Evolutionary conservation across 83 land plant species (phyloP).

Genomic region (Picea abies): DNA sequence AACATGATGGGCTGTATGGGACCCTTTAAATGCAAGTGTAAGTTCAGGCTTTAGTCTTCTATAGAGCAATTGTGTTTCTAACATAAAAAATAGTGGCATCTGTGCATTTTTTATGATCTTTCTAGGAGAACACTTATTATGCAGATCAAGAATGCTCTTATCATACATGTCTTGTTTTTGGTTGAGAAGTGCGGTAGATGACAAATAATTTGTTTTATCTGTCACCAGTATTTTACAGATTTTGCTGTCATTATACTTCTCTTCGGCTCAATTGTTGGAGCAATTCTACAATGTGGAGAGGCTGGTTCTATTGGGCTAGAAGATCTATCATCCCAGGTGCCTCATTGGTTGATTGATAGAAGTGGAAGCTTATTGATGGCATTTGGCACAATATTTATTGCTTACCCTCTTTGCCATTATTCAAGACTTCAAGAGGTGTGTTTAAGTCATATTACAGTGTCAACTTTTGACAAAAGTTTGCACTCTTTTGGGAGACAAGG

Average conservation of each 20-base stretch:
- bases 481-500: too few relatives aligned
- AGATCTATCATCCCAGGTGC: conserved; percentile 21
- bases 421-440: conserved; percentile 31
- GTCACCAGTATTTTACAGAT: conserved; percentile 23
- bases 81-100: neutral
- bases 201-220: neutral
- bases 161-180: neutral
- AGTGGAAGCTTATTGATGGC: conserved; percentile 44
- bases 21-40: too few relatives aligned
- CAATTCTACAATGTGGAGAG: conserved; percentile 36
- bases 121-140: neutral
- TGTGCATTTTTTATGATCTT: neutral
- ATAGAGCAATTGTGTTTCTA: neutral
- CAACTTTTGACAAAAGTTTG: too few relatives aligned
- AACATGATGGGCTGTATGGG: too few relatives aligned
- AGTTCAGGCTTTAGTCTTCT: too few relatives aligned
- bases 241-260: conserved; percentile 19
- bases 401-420: conserved; percentile 31
- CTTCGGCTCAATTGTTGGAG: conserved; percentile 20
- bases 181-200: neutral
- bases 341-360: conserved; percentile 25
- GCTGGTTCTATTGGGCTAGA: conserved; percentile 33
- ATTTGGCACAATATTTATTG: conserved; percentile 18
- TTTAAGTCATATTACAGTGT: too few relatives aligned
- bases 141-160: neutral